Conservation (phyloP, 2,329 filamentous ascomycete species). For the Alternaria gansuensis region DNA sequence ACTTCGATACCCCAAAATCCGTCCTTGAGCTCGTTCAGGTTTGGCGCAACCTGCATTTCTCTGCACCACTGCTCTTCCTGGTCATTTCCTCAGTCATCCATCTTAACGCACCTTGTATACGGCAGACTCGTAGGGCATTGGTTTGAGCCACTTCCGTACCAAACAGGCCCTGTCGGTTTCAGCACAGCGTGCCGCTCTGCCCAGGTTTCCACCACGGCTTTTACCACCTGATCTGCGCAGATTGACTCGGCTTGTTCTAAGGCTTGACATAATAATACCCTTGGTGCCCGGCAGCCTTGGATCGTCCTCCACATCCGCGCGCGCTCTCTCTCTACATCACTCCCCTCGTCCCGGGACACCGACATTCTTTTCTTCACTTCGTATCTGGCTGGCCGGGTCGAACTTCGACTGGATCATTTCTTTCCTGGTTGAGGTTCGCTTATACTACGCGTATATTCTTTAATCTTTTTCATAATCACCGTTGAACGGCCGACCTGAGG, state of each 20-base stretch:
- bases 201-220: constrained; percentile 43
- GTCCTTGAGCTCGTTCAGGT: constrained; percentile 30
- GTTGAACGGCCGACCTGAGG: constrained; percentile 39
- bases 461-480: constrained; percentile 49
- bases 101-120: constrained; percentile 45
- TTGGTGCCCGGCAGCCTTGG: constrained; percentile 45
- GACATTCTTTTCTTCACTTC: constrained; percentile 53
- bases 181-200: constrained; percentile 46
- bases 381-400: constrained; percentile 55
- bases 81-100: constrained; percentile 41
- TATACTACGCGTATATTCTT: constrained; percentile 45
- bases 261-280: constrained; percentile 50
- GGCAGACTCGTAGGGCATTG: constrained; percentile 36
- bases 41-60: constrained; percentile 38
- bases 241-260: constrained; percentile 31
- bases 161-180: constrained; percentile 48
- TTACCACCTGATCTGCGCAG: constrained; percentile 46
- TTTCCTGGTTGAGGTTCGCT: constrained; percentile 46
- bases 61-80: constrained; percentile 32
- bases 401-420: constrained; percentile 49
- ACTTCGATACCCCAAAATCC: constrained; percentile 30
- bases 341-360: constrained; percentile 46
- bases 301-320: constrained; percentile 45
- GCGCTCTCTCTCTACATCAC: constrained; percentile 37
- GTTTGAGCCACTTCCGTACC: constrained; percentile 51